phyloP scores from a whole-genome alignment of 495 filamentous ascomycete genomes.

The Hypoxylon crocopeplum region DNA sequence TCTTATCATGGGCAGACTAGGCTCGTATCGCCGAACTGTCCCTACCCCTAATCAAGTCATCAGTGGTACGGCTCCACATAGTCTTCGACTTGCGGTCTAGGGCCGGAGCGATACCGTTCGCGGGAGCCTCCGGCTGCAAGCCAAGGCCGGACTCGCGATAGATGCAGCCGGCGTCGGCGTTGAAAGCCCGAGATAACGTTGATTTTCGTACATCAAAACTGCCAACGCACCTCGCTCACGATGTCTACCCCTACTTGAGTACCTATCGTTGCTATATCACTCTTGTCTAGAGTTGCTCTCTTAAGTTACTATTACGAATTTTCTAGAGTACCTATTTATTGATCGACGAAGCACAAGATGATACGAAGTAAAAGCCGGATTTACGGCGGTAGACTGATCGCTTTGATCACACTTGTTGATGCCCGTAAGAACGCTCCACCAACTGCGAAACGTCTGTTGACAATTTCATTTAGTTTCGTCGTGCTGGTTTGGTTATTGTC shows the following conservation, averaged over 20 bases:
- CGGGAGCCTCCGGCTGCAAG: constrained; percentile 24
- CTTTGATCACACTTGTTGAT: constrained; percentile 40
- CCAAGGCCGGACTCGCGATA: constrained; percentile 33
- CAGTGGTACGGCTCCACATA: constrained; percentile 4
- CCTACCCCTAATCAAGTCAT: constrained; percentile 5
- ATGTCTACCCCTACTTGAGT: neutral
- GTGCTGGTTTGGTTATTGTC: constrained; percentile 39
- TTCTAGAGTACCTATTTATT: neutral
- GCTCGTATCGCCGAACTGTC: no score
- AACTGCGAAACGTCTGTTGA: neutral
- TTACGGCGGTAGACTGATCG: constrained; percentile 30
- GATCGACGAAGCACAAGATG: constrained; percentile 4
- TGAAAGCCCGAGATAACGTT: neutral
- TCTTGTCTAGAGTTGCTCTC: neutral
- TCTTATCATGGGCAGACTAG: no score
- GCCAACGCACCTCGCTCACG: neutral
- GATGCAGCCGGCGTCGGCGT: constrained; percentile 27
- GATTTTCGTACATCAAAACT: constrained; percentile 1
- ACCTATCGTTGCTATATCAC: neutral
- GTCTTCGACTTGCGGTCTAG: neutral
- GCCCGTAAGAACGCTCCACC: constrained; percentile 19
- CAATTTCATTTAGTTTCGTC: constrained; percentile 21
- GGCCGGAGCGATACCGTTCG: constrained; percentile 4
- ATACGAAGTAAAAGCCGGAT: constrained; percentile 22
- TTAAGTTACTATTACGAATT: neutral